Percentiles rank a stretch among this genome's conserved stretches.
Conservation (phyloP, 257 asterid genomes). For the Solanum acaule region DNA sequence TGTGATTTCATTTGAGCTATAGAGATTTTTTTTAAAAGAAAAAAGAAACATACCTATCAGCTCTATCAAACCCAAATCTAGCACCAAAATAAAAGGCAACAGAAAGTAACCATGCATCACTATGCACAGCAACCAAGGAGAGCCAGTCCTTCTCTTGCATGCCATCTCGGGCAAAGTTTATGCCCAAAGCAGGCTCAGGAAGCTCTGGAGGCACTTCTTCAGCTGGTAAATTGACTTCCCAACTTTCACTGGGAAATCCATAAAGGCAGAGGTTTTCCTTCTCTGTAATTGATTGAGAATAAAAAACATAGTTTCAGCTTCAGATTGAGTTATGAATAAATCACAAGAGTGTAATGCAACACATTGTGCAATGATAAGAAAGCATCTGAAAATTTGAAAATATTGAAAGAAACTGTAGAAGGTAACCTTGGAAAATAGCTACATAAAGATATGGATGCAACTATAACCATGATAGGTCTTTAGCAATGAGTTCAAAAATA, state of each 20-base stretch:
- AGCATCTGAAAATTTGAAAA: neutral
- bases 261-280: neutral
- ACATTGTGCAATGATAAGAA: neutral
- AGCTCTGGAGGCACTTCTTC: slow-evolving; percentile 1
- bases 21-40: too few relatives aligned
- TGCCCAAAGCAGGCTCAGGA: slow-evolving; percentile 3
- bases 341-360: neutral
- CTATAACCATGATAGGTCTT: neutral
- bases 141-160: slow-evolving; percentile 5
- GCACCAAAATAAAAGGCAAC: slow-evolving; percentile 2
- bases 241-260: neutral
- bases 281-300: neutral
- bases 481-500: neutral
- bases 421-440: neutral
- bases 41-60: slow-evolving; percentile 1
- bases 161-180: slow-evolving; percentile 4
- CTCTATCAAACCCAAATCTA: slow-evolving; percentile 1
- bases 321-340: neutral
- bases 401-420: neutral
- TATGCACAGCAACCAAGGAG: slow-evolving; percentile 1
- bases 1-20: neutral
- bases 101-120: slow-evolving; percentile 1
- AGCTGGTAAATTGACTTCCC: slow-evolving; percentile 3
- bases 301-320: neutral
- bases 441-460: neutral